These are phyloP conservation scores for Neocatenulostroma microsporum DNA, from an alignment of 2,329 filamentous ascomycete species.

Conservation along the genomic window DNA sequence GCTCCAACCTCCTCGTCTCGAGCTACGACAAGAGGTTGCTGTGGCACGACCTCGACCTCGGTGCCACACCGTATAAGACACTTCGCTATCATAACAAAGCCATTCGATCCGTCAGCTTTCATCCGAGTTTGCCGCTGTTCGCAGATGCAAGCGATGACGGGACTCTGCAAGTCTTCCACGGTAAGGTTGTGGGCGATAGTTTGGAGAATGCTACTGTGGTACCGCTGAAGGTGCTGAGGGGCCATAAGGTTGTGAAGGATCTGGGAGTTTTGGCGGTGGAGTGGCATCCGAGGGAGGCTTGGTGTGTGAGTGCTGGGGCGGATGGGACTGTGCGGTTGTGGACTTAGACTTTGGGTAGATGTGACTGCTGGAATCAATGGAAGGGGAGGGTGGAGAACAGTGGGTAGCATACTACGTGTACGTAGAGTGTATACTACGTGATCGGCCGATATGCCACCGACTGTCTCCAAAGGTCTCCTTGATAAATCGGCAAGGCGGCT, in stretches of 20 bases:
- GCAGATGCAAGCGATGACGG: slow-evolving; percentile 94
- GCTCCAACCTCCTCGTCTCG: slow-evolving; percentile 88
- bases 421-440: too few species aligned
- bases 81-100: slow-evolving; percentile 90
- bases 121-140: slow-evolving; percentile 71
- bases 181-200: slow-evolving; percentile 86
- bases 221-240: slow-evolving; percentile 85
- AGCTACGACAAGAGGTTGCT: slow-evolving; percentile 89
- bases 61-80: slow-evolving; percentile 86
- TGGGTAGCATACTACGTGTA: too few species aligned
- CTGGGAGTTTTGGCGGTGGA: slow-evolving; percentile 89
- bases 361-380: too few species aligned
- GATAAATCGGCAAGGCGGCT: too few species aligned
- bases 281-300: slow-evolving; percentile 91
- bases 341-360: too few species aligned
- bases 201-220: slow-evolving; percentile 97
- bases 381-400: too few species aligned
- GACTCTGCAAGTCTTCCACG: slow-evolving; percentile 91
- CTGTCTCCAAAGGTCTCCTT: too few species aligned
- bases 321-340: slow-evolving; percentile 90
- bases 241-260: slow-evolving; percentile 77
- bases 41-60: slow-evolving; percentile 95
- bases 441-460: too few species aligned
- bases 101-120: slow-evolving; percentile 81
- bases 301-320: slow-evolving; percentile 88